These are phyloP conservation scores for Immersiporthe knoxdaviesiana DNA, from an alignment of 2,329 filamentous ascomycete genomes.

Conservation along the genomic window DNA sequence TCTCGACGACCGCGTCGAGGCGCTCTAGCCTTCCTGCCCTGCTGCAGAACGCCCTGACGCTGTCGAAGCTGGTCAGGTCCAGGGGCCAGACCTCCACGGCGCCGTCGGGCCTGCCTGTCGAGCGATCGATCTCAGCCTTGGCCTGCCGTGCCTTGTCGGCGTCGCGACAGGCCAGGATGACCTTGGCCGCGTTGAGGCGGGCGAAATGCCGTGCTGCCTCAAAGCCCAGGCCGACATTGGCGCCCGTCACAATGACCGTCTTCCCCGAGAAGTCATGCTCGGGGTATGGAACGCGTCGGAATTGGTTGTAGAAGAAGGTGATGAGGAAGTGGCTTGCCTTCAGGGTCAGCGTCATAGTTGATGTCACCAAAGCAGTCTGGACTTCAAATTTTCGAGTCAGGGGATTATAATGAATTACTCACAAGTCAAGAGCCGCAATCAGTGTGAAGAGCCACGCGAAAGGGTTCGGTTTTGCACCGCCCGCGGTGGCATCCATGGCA, in stretches of 20 bases:
- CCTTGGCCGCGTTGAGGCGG: constrained; percentile 40
- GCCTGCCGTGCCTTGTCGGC: constrained; percentile 44
- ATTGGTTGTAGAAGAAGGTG: constrained; percentile 27
- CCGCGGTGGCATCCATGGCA: constrained; percentile 18
- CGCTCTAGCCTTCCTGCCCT: constrained; percentile 40
- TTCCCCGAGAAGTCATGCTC: constrained; percentile 30
- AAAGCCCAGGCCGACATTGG: constrained; percentile 46
- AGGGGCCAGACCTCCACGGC: constrained; percentile 53
- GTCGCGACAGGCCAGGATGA: constrained; percentile 45
- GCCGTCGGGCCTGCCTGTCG: constrained; percentile 32
- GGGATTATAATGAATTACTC: not conserved
- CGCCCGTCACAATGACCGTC: constrained; percentile 45
- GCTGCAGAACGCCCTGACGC: constrained; percentile 47
- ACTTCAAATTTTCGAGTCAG: not conserved
- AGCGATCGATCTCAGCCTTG: constrained; percentile 40
- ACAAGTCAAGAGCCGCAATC: constrained; percentile 24
- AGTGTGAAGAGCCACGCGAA: constrained; percentile 21
- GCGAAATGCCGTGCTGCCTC: constrained; percentile 45
- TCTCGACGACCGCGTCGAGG: constrained; percentile 48
- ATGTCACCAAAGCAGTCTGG: too few species aligned
- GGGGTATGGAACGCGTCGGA: constrained; percentile 19
- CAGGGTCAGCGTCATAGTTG: not conserved
- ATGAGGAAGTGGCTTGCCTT: constrained; percentile 17
- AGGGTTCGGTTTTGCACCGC: constrained; percentile 3
- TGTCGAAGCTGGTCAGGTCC: constrained; percentile 52